These are phyloP conservation scores for Fragosphaeria purpurea DNA, from an alignment of 2,329 filamentous ascomycete species.

Conservation along the genomic window DNA sequence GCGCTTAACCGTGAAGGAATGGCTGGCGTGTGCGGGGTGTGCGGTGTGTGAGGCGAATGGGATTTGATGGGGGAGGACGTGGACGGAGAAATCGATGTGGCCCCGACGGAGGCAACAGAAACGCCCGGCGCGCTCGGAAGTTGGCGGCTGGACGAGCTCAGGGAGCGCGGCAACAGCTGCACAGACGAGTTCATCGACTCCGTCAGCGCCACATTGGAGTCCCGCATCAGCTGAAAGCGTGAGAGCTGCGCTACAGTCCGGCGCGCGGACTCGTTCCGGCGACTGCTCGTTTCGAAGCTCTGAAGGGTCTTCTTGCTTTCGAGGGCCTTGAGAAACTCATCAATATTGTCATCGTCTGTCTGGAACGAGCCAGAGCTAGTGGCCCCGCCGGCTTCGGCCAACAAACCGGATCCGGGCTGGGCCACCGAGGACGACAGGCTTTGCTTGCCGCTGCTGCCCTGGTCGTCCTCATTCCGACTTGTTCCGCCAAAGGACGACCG, in stretches of 20 bases:
- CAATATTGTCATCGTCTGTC: conserved; percentile 84
- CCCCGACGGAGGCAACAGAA: conserved; percentile 37
- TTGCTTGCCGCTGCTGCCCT: conserved; percentile 69
- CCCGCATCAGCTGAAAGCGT: conserved; percentile 80
- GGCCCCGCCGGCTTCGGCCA: conserved; percentile 53
- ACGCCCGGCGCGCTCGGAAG: conserved; percentile 50
- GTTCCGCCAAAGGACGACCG: conserved; percentile 67
- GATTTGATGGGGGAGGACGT: conserved; percentile 78
- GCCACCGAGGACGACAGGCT: conserved; percentile 60
- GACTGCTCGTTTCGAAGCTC: conserved; percentile 61
- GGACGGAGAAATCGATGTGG: conserved; percentile 71
- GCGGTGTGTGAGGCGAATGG: conserved; percentile 79
- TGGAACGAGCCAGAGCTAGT: conserved; percentile 57
- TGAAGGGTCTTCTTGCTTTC: conserved; percentile 80
- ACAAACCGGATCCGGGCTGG: conserved; percentile 68
- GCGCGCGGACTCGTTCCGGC: conserved; percentile 60
- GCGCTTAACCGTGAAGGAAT: conserved; percentile 90
- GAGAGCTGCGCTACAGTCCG: conserved; percentile 70
- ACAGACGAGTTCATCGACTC: conserved; percentile 90
- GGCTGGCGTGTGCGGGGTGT: conserved; percentile 89
- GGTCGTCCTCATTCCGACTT: conserved; percentile 62
- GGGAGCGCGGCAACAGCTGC: conserved; percentile 72
- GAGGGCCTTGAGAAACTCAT: conserved; percentile 80
- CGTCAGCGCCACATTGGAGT: conserved; percentile 78
- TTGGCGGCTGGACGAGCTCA: conserved; percentile 58